Percentiles rank a stretch among this genome's conserved stretches.
These are phyloP conservation scores for Diaporthe nobilis DNA, from an alignment of 2,329 filamentous ascomycete genomes.

Conservation along the genomic window DNA sequence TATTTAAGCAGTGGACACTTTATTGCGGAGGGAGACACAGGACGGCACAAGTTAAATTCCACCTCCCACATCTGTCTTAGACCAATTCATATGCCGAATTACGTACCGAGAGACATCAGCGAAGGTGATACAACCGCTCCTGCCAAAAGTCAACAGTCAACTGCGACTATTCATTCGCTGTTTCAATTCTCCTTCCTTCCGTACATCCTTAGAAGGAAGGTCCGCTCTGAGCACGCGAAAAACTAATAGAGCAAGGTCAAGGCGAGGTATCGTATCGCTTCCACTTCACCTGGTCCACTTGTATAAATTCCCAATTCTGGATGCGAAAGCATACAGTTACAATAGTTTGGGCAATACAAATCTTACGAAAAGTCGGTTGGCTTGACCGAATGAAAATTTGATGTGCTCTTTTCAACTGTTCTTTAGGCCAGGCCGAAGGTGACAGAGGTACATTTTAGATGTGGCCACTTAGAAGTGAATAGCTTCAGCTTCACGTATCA, in stretches of 20 bases:
- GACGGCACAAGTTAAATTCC: background rate
- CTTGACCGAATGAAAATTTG: background rate
- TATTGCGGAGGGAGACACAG: background rate
- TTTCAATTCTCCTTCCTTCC: background rate
- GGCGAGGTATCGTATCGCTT: no score
- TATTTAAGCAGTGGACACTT: background rate
- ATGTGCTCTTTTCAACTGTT: no score
- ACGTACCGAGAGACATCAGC: background rate
- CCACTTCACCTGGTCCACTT: no score
- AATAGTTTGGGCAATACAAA: no score
- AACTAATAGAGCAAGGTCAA: no score
- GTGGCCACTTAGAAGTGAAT: no score
- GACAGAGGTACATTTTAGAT: no score
- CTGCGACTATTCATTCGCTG: background rate
- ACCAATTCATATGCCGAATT: background rate
- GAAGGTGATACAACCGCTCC: background rate
- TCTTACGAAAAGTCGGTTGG: background rate
- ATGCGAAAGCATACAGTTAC: no score
- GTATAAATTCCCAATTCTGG: no score
- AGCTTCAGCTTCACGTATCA: no score
- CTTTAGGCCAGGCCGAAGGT: no score
- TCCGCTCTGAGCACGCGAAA: background rate
- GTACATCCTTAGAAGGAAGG: background rate
- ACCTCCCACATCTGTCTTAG: background rate
- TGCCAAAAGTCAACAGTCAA: background rate